Evolutionary conservation across 1,284 basidiomycete species (phyloP), one percentile per base, ranked within the genome.

Genomic region (Leccinum idahoense): DNA sequence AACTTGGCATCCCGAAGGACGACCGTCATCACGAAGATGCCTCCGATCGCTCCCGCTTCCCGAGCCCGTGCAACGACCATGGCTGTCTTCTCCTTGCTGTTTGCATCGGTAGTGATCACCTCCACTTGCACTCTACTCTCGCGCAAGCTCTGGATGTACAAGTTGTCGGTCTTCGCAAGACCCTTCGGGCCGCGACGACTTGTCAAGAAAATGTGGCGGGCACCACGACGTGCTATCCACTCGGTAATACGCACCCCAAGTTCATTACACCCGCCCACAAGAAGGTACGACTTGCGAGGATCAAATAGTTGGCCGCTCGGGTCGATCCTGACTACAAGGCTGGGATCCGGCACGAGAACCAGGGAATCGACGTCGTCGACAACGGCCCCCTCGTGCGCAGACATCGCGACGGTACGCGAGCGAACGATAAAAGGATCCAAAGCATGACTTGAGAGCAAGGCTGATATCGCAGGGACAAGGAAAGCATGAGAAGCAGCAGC

Each of bases 1-100:
- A 74, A 75, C 44, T 68, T 72, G 39, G 61, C 66, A 39, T 74
- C 74, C 10, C 71, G 72, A 51, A 74, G 71, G n/a, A 75, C 70
- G n/a, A 75, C 68, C 2, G 73, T 73, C 73, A 74, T 74, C 55
- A 74, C 63, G 41, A 74, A 71, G 57, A 73, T 60, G 20, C 72
- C 72, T 39, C 72, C 72, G n/a, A 74, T 63, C 7, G 66, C 64
- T 8, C 68, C 67, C 3, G 59, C 60, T 15, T 65, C 59, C 39
- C 60, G 65, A 1, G 72, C 71, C 5, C 60, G 57, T 29, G 73
- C 64, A 20, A 73, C 49, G 54, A 75, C 61, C 6, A 62, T 53
- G 10, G 66, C 60, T 7, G 69, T 73, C 11, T 69, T 65, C 15
- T 2, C 63, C 59, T 63, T 66, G 59, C 63, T 62, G 20, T 62